Evolutionary conservation across 2,329 filamentous ascomycete genomes (phyloP), one percentile per base, ranked within the genome.

Genomic region (Neopestalotiopsis clavispora): DNA sequence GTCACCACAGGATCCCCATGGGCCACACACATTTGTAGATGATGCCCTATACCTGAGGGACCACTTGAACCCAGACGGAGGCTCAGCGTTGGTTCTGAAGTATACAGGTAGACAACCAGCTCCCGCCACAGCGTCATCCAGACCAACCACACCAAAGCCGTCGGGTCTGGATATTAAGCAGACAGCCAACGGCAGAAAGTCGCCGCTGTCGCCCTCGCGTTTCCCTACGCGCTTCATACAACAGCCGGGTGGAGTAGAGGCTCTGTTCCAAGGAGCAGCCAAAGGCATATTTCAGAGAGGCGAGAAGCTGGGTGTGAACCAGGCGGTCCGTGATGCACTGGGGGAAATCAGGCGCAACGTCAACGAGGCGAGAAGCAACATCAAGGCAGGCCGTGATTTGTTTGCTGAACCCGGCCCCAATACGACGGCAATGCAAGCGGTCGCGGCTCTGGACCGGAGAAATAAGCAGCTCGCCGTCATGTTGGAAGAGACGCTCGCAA

Each of bases 281-380:
- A 93, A 91, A 76, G 90, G 90, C 66, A 90, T 95, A 17, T 83
- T 94, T 42, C 90, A 93, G 74, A 86, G 89, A 40, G 87, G 93
- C 66, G 92, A 95, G 78, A 91, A 90, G 75, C 89, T 94, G 71
- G 92, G 92, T 6, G 91, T 96, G 68, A 94, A 94, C 76, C 91
- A 92, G 78, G 92, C 91, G 0, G 89, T 96, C 6, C 88, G 93
- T n/a, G 92, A 93, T 73, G 93, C 93, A 20, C 87, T 96, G 76
- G 91, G 90, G 9, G 94, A 97, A 79, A 91, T 95, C 64, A 88
- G 89, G 69, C 92, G 92, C 74, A 94, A 94, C 72, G 89, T 95
- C 40, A 91, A 93, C 71, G 87, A 89, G 68, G 83, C 84, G 2
- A 82, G 85, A 40, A 83, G 81, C 38, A 78, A 81, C 14, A 80